Conservation (phyloP, 805 yeast genomes). For the Suhomyces faveliae region DNA sequence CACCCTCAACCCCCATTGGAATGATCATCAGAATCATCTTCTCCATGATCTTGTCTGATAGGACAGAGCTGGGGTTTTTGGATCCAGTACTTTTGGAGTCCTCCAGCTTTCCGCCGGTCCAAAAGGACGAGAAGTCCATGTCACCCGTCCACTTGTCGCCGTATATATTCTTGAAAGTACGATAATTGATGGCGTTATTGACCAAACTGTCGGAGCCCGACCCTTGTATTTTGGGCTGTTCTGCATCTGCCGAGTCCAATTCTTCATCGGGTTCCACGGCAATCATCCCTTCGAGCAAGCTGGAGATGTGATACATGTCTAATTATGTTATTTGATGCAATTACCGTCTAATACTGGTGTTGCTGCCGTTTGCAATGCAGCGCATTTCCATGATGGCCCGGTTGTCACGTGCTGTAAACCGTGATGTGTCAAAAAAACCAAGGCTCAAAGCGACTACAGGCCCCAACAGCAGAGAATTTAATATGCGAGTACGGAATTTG, state of each 20-base stretch:
- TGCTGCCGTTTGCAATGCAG: neutral
- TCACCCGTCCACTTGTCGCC: conserved; percentile 3
- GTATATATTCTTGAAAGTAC: neutral
- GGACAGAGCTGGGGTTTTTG: conserved; percentile 14
- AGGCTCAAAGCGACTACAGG: too few relatives aligned
- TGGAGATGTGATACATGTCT: conserved; percentile 38
- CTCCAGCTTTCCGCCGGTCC: conserved; percentile 24
- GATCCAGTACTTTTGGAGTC: conserved; percentile 7
- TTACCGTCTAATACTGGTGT: neutral
- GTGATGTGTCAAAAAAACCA: too few relatives aligned
- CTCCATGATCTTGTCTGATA: conserved; percentile 73
- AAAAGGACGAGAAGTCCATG: conserved; percentile 20
- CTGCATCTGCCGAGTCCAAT: neutral
- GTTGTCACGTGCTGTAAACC: too few relatives aligned
- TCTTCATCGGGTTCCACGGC: conserved; percentile 19
- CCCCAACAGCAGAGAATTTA: too few relatives aligned
- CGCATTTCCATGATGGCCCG: too few relatives aligned
- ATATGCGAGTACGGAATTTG: too few relatives aligned
- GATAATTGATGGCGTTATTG: conserved; percentile 7
- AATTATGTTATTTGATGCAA: neutral
- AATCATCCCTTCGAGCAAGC: conserved; percentile 36
- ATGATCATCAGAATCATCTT: conserved; percentile 68
- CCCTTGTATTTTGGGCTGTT: neutral
- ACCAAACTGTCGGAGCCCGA: conserved; percentile 3
- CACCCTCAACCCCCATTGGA: conserved; percentile 52